Base-by-base conservation (phyloP, 2,329 filamentous ascomycete species). In the Beauveria sp. region DNA sequence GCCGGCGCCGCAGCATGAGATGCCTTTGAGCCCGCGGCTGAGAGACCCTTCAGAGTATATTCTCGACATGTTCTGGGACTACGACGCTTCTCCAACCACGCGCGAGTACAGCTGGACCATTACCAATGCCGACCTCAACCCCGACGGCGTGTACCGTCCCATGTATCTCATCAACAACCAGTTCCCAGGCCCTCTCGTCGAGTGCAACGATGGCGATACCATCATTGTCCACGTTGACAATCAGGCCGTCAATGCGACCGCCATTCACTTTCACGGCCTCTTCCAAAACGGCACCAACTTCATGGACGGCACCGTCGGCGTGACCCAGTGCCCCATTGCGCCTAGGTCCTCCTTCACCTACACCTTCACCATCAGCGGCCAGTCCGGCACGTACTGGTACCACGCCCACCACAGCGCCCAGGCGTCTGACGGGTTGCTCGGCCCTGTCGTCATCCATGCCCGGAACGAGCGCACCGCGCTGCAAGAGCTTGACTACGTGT, bases 261-360 rank as follows among this genome's bases (percentile, higher is more conserved):
- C 81, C 43, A 78, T 93, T 5, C 90, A 93, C 70, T 93, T 89
- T 71, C 90, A 93, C 66, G 90, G 90, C 18, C 79, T 93, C 64
- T 91, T 85, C 69, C 88, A 91, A 69, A 90, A 90, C 66, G 88
- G 87, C 12, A 89, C 88, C 0, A 90, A 85, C 62, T 80, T 80
- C 61, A 90, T 91, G 86, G 89, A 93, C 67, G 90, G 89, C 0
- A 82, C 87, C 1, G 78, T 84, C 0, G 86, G 83, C 42, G 79
- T 90, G 5, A 87, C 83, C 0, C 88, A 90, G 69, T 89, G 86
- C 64, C 79, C 82, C 0, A 86, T 91, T 52, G 78, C 83, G 0
- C 85, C 88, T 0, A 84, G 84, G 1, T 74, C 78, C 2, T 82
- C 77, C 1, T 87, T 88, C 64, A 85, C 80, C 0, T 92, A 91